Evolutionary conservation across 2,329 filamentous ascomycete species (phyloP).

Genomic region (Verticillium tricorpus): DNA sequence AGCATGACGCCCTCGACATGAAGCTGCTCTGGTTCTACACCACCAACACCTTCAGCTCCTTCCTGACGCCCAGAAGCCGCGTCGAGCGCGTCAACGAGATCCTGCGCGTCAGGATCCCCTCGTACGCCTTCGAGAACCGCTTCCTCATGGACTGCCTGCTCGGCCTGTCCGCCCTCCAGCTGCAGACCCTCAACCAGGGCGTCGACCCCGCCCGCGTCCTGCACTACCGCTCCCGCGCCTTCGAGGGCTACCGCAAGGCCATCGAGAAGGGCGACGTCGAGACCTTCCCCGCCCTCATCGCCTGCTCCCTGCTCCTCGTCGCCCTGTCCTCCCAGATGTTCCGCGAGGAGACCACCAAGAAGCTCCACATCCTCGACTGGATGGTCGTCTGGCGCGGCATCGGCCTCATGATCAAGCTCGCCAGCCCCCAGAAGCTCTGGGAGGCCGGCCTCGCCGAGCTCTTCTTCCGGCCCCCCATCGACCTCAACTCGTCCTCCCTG

Average conservation of each 20-base stretch:
- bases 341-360: slow-evolving; percentile 37
- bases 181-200: slow-evolving; percentile 34
- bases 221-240: slow-evolving; percentile 43
- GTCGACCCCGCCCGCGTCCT: slow-evolving; percentile 34
- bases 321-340: slow-evolving; percentile 47
- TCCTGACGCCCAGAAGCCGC: background rate
- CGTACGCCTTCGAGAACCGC: slow-evolving; percentile 44
- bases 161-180: slow-evolving; percentile 44
- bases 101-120: slow-evolving; percentile 41
- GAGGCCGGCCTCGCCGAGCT: slow-evolving; percentile 40
- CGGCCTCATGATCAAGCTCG: slow-evolving; percentile 40
- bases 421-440: slow-evolving; percentile 22
- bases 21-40: slow-evolving; percentile 35
- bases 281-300: slow-evolving; percentile 45
- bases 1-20: slow-evolving; percentile 39
- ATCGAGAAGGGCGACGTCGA: slow-evolving; percentile 39
- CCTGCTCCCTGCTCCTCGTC: slow-evolving; percentile 46
- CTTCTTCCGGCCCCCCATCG: slow-evolving; percentile 44
- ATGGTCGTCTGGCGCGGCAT: slow-evolving; percentile 52
- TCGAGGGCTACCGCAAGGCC: slow-evolving; percentile 47
- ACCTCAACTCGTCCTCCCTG: slow-evolving; percentile 34
- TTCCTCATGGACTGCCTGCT: slow-evolving; percentile 54
- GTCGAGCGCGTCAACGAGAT: slow-evolving; percentile 36
- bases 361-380: slow-evolving; percentile 51
- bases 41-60: background rate